A percentile compares a stretch with the other conserved stretches of the same genome.
These are phyloP conservation scores for Thalassia testudinum DNA, from an alignment of 116 monocot species.

Conservation along the genomic window DNA sequence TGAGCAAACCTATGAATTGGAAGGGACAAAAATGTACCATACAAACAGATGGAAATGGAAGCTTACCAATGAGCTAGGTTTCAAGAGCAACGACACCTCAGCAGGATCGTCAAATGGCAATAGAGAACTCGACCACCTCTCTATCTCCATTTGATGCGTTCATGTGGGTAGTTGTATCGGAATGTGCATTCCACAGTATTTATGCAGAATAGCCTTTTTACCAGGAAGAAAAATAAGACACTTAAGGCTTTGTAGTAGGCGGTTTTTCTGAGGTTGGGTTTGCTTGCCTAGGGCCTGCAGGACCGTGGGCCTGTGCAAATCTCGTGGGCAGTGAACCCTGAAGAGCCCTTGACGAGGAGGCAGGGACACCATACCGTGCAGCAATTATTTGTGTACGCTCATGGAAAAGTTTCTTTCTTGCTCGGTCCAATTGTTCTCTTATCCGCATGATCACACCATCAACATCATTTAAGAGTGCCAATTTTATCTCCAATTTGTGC, in stretches of 20 bases:
- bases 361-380: slow-evolving; percentile 45
- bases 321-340: slow-evolving; percentile 20
- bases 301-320: slow-evolving; percentile 30
- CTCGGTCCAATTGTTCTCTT: slow-evolving; percentile 68
- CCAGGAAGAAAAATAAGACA: too few species aligned
- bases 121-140: too few species aligned
- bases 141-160: too few species aligned
- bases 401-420: slow-evolving; percentile 47
- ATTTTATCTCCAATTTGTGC: slow-evolving; percentile 66
- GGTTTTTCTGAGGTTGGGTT: slow-evolving; percentile 8
- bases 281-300: slow-evolving; percentile 13
- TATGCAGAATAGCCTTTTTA: too few species aligned
- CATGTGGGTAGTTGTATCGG: too few species aligned
- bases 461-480: slow-evolving; percentile 51
- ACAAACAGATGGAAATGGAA: too few species aligned
- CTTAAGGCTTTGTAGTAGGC: neutral
- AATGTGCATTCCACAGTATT: too few species aligned
- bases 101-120: too few species aligned
- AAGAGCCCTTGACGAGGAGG: slow-evolving; percentile 38
- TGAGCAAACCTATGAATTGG: too few species aligned
- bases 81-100: too few species aligned
- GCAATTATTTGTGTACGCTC: slow-evolving; percentile 83
- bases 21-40: too few species aligned
- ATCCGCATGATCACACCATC: slow-evolving; percentile 42
- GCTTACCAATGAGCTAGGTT: too few species aligned